Evolutionary conservation across 768 basidiomycete species (phyloP).

Genomic region (Pisolithus marmoratus): DNA sequence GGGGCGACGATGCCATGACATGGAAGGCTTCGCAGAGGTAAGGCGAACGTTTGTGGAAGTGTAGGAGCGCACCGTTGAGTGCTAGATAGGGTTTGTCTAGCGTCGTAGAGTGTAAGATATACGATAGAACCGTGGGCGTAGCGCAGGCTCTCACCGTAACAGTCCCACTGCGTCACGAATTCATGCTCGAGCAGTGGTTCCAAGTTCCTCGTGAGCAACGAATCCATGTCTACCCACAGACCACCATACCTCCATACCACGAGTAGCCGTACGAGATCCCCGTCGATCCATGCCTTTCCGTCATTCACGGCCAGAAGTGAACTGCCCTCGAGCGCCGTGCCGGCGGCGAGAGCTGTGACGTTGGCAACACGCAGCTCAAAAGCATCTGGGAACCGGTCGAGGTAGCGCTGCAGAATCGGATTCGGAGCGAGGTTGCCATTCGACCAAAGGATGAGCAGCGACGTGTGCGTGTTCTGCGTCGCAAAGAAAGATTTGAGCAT

Average conservation of each 20-base stretch:
- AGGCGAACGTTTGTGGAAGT: conserved; percentile 84
- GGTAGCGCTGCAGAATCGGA: conserved; percentile 54
- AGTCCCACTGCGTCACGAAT: conserved; percentile 99
- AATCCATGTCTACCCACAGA: conserved; percentile 98
- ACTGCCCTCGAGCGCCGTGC: conserved; percentile 73
- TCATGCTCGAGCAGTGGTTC: conserved; percentile 87
- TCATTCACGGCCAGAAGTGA: conserved; percentile 57
- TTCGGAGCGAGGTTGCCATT: conserved; percentile 68
- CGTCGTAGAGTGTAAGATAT: background rate
- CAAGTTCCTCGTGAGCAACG: conserved; percentile 82
- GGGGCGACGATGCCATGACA: conserved; percentile 69
- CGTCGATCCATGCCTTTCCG: conserved; percentile 88
- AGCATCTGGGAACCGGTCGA: conserved; percentile 57
- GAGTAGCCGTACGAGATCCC: conserved; percentile 84
- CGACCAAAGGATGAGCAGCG: conserved; percentile 84
- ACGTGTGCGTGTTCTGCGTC: conserved; percentile 66
- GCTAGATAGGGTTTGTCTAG: conserved; percentile 70
- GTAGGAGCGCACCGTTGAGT: conserved; percentile 93
- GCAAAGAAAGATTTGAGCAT: conserved; percentile 94
- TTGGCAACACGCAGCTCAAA: conserved; percentile 71
- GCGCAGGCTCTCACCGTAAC: conserved; percentile 63
- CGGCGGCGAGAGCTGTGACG: conserved; percentile 57
- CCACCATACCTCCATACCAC: conserved; percentile 89
- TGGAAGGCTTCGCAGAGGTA: conserved; percentile 98
- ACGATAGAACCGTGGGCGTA: background rate